Percentiles rank a stretch among this genome's conserved stretches.
These are phyloP conservation scores for Ceratocystis cubensis DNA, from an alignment of 2,329 filamentous ascomycete genomes.

Conservation along the genomic window DNA sequence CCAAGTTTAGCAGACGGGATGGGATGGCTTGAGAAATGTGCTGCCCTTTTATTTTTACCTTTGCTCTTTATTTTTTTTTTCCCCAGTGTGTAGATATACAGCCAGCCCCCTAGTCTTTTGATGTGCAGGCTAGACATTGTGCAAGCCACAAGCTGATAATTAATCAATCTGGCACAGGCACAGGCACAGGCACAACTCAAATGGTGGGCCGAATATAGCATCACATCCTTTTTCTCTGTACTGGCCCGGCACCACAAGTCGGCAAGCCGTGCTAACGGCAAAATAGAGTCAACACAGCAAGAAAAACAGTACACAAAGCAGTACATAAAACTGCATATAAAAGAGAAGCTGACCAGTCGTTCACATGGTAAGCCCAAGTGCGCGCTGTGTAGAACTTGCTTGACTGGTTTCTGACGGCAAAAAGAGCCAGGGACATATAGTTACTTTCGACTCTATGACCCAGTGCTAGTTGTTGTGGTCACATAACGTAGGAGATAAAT, in stretches of 20 bases:
- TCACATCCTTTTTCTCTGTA: neutral
- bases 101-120: too few relatives aligned
- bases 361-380: too few relatives aligned
- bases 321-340: neutral
- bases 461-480: too few relatives aligned
- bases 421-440: too few relatives aligned
- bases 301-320: neutral
- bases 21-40: neutral
- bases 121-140: too few relatives aligned
- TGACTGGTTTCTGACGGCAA: too few relatives aligned
- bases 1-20: neutral
- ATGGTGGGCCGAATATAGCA: neutral
- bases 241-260: neutral
- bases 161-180: slow-evolving; percentile 3
- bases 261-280: neutral
- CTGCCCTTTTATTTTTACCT: neutral
- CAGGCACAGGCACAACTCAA: neutral
- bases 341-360: too few relatives aligned
- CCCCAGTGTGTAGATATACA: too few relatives aligned
- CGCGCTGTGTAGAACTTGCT: too few relatives aligned
- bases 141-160: neutral
- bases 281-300: neutral
- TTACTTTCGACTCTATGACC: too few relatives aligned
- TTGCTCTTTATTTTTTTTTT: too few relatives aligned
- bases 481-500: too few relatives aligned